A percentile compares a stretch with the other conserved stretches of the same genome.
These are phyloP conservation scores for Macrolepiota dolichaula DNA, from an alignment of 768 basidiomycete genomes.

Conservation along the genomic window DNA sequence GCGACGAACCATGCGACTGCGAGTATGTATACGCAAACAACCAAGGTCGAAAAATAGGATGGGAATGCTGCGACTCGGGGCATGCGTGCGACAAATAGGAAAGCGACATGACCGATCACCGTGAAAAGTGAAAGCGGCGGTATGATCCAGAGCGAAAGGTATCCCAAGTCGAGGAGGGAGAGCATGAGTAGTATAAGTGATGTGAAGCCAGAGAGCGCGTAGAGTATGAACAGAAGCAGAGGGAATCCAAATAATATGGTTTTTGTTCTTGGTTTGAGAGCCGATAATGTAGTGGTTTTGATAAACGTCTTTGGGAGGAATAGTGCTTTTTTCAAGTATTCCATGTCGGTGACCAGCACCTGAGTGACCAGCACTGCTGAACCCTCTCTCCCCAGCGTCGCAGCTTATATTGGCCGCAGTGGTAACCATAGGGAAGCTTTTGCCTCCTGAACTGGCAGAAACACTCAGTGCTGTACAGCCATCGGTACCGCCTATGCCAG, in stretches of 20 bases:
- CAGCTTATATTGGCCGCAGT: neutral
- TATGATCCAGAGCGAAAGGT: slow-evolving; percentile 1
- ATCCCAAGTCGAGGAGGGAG: slow-evolving; percentile 1
- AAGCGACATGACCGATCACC: neutral
- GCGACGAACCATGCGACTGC: slow-evolving; percentile 6
- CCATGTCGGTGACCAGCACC: neutral
- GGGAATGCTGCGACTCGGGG: neutral
- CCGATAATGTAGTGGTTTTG: neutral
- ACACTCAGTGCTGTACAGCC: neutral
- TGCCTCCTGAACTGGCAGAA: neutral
- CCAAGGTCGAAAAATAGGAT: neutral
- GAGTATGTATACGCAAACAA: neutral
- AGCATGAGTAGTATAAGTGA: neutral
- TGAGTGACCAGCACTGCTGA: neutral
- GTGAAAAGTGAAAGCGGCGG: slow-evolving; percentile 1
- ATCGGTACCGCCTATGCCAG: neutral
- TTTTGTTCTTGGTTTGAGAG: neutral
- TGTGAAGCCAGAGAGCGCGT: neutral
- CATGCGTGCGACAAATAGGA: neutral
- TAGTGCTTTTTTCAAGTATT: neutral
- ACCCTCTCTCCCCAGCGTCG: neutral
- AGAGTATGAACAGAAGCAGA: neutral
- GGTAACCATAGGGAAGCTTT: slow-evolving; percentile 2
- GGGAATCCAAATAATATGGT: neutral
- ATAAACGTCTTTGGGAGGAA: neutral